Evolutionary conservation across 2,329 filamentous ascomycete genomes (phyloP), one percentile per base, ranked within the genome.

Genomic region (Cladosporium sp.): DNA sequence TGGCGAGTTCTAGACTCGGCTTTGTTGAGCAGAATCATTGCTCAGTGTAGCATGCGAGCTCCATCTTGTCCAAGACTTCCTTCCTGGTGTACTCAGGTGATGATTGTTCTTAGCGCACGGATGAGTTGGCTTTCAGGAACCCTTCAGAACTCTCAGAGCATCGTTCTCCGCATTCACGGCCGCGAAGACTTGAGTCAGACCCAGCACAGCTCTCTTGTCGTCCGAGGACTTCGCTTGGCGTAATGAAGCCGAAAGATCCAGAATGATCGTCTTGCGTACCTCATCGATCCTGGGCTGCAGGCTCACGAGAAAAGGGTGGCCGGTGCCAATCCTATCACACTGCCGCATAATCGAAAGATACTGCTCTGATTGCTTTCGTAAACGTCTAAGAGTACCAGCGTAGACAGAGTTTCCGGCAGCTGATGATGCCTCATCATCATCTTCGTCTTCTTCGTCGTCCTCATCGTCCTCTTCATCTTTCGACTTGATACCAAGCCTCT

Each of bases 171-270:
- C 82, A 10, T 77, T 82, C 68, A 87, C 74, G 41, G 83, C 74
- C 42, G 77, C 74, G 63, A 86, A 86, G 22, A 85, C 71, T 37
- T 74, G 74, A 63, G 85, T 68, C 11, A 86, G 67, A 58, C 75
- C 77, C 63, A 86, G 68, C 19, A 80, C 67, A 6, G 71, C 72
- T n/a, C 67, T 65, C 11, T 72, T 68, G 19, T 68, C 62, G 11
- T 63, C 61, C 14, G 71, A 69, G 18, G 59, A 58, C 45, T 73
- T 77, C 6, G 78, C 75, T 60, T 84, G 79, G 62, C 82, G 80
- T 51, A 87, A 66, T 4, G 81, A 81, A 38, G 78, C 78, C 52
- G 78, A 81, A 32, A 89, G 68, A 69, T 88, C 85, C 43, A 86
- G 70, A 32, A 86, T 66, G 53, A 88, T 66, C 0, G 82, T 85